Percentiles rank a stretch among this genome's conserved stretches.
Evolutionary conservation across 495 filamentous ascomycete genomes (phyloP).

Genomic region (Aspergillus coremiiformis): DNA sequence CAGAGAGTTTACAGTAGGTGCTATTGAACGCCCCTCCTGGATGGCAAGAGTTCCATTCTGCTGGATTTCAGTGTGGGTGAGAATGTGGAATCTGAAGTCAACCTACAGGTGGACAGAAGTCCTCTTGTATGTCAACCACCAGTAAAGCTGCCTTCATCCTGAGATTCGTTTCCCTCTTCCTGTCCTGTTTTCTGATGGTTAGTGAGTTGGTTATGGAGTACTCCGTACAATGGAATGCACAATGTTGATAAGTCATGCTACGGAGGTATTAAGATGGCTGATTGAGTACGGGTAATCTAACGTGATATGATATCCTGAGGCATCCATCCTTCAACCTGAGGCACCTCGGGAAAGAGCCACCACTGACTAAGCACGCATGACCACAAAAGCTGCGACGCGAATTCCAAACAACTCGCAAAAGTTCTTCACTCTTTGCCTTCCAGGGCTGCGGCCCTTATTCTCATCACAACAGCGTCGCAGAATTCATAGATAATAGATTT

Average conservation of each 20-base stretch:
- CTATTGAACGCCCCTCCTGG: constrained; percentile 58
- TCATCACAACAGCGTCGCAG: constrained; percentile 2
- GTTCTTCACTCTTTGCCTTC: constrained; percentile 14
- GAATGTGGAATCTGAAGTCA: not conserved
- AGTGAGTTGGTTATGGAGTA: not conserved
- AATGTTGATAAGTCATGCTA: too few relatives aligned
- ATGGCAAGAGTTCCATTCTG: constrained; percentile 82
- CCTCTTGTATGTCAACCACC: constrained; percentile 88
- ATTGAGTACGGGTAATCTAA: too few relatives aligned
- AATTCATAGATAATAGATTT: constrained; percentile 11
- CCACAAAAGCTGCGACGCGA: constrained; percentile 13
- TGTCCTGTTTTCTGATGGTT: not conserved
- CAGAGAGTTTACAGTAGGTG: constrained; percentile 65
- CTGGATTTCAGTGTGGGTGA: not conserved
- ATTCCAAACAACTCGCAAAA: constrained; percentile 17
- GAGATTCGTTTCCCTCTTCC: not conserved
- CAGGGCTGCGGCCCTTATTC: constrained; percentile 38
- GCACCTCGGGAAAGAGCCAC: not conserved
- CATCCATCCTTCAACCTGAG: not conserved
- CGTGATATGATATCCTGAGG: too few relatives aligned
- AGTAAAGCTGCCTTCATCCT: constrained; percentile 52
- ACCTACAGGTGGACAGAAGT: constrained; percentile 84
- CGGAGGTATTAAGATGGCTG: too few relatives aligned
- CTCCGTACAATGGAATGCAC: not conserved
- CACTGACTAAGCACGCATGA: constrained; percentile 24